Conservation (phyloP, 257 asterid genomes). For the Leptodermis oblonga region DNA sequence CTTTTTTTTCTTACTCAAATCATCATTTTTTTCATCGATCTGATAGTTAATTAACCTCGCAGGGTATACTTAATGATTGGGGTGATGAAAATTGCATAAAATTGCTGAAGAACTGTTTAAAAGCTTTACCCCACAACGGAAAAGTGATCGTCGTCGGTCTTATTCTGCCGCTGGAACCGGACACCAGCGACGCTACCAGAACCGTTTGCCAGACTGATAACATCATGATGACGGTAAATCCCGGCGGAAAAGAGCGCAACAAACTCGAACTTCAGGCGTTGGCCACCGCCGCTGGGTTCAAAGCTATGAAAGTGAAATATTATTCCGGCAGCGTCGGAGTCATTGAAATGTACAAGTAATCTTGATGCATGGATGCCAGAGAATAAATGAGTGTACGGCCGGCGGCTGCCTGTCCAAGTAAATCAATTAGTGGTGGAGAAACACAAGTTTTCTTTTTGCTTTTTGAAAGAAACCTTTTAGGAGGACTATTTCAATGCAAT, state of each 20-base stretch:
- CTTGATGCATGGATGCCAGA: too few relatives aligned
- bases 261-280: background rate
- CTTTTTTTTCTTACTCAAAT: background rate
- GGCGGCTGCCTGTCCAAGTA: too few relatives aligned
- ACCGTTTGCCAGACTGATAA: background rate
- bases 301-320: background rate
- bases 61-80: slow-evolving; percentile 5
- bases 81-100: background rate
- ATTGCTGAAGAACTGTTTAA: background rate
- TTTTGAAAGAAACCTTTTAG: too few relatives aligned
- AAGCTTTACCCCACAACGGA: background rate
- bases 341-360: background rate
- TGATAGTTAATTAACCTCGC: background rate
- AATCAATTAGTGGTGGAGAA: too few relatives aligned
- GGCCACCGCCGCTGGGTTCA: background rate
- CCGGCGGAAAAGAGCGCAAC: background rate
- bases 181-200: background rate
- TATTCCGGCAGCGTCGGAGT: background rate
- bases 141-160: background rate
- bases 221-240: background rate
- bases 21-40: background rate
- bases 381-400: too few relatives aligned
- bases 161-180: background rate
- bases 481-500: too few relatives aligned
- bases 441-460: too few relatives aligned